Conservation (phyloP, 139 green algal species). For the Tetratostichococcus sp. region DNA sequence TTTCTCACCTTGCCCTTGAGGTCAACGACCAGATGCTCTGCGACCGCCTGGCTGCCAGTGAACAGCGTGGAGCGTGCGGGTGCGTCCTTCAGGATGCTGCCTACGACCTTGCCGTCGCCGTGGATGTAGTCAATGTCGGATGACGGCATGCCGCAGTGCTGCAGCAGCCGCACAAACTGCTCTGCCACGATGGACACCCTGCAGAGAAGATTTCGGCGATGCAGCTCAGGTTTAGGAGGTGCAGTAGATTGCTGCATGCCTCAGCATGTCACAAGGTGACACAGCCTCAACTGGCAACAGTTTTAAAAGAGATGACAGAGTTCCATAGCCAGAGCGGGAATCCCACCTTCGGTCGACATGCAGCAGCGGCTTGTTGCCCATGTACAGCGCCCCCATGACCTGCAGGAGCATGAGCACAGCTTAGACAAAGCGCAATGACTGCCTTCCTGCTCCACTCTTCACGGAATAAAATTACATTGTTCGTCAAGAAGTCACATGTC, state of each 20-base stretch:
- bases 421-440: no score
- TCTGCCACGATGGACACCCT: slow-evolving; percentile 89
- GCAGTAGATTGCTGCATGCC: no score
- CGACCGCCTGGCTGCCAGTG: slow-evolving; percentile 81
- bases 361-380: slow-evolving; percentile 96
- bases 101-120: slow-evolving; percentile 64
- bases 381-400: slow-evolving; percentile 97
- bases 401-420: slow-evolving; percentile 40
- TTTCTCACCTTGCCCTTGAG: slow-evolving; percentile 69
- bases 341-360: slow-evolving; percentile 81
- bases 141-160: slow-evolving; percentile 80
- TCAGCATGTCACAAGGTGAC: no score
- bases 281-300: no score
- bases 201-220: background rate
- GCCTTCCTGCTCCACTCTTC: no score
- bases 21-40: slow-evolving; percentile 75
- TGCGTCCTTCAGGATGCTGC: slow-evolving; percentile 62
- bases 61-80: slow-evolving; percentile 87
- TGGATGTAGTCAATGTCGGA: slow-evolving; percentile 86
- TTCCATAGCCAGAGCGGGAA: background rate
- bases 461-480: no score
- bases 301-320: no score
- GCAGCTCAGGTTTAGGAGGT: no score
- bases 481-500: no score
- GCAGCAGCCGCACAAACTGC: slow-evolving; percentile 90